Evolutionary conservation across 2,329 filamentous ascomycete species (phyloP).

Genomic region (Fusarium penzigii): DNA sequence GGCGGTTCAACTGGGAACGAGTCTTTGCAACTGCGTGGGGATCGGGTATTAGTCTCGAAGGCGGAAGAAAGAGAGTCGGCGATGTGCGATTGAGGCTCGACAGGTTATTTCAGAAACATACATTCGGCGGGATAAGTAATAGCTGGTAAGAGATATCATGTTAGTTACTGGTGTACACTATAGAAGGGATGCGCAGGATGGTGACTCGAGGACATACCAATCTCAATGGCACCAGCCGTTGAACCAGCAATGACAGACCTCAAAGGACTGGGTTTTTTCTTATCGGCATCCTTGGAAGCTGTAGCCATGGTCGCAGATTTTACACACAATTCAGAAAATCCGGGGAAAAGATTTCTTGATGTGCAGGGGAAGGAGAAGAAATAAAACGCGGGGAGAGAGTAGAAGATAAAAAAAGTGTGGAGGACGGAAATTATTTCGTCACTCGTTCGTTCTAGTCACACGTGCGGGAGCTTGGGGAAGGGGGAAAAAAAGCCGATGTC

Average conservation of each 20-base stretch:
- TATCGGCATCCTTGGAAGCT: conserved; percentile 27
- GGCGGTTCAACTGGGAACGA: conserved; percentile 86
- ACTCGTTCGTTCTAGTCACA: too few species aligned
- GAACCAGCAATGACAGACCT: conserved; percentile 91
- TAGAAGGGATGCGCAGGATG: too few species aligned
- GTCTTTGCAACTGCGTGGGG: conserved; percentile 83
- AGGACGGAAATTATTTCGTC: not conserved
- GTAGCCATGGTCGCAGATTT: conserved; percentile 31
- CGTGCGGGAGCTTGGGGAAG: too few species aligned
- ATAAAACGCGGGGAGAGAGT: not conserved
- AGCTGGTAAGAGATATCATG: conserved; percentile 40
- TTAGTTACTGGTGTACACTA: too few species aligned
- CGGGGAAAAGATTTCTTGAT: too few species aligned
- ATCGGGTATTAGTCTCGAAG: conserved; percentile 9
- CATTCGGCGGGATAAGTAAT: conserved; percentile 96
- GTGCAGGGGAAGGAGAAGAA: too few species aligned
- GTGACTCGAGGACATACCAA: conserved; percentile 59
- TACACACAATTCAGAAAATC: too few species aligned
- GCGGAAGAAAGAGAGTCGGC: not conserved
- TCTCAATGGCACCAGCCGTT: conserved; percentile 92
- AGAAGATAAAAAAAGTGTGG: not conserved
- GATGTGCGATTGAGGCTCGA: conserved; percentile 1
- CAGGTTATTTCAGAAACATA: conserved; percentile 43
- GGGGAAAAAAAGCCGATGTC: too few species aligned
- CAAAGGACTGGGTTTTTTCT: conserved; percentile 68